These are phyloP conservation scores for Eucalyptus tenuipes DNA, from an alignment of 345 rosid species.

Conservation along the genomic window DNA sequence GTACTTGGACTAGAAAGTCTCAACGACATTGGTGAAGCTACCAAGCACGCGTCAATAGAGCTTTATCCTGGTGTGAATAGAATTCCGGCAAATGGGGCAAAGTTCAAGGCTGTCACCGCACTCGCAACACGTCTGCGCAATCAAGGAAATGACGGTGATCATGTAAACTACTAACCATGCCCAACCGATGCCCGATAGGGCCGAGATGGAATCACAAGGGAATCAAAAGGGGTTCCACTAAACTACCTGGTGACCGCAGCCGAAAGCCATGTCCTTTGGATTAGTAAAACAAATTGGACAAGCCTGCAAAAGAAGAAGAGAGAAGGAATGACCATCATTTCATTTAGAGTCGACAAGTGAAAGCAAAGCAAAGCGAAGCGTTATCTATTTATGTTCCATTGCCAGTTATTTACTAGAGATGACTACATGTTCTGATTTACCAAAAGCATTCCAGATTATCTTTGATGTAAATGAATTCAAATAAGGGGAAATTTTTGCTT, in stretches of 20 bases:
- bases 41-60: conserved; percentile 4
- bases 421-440: not conserved
- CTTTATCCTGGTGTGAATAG: conserved; percentile 24
- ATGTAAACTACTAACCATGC: not conserved
- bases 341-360: not conserved
- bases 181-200: not conserved
- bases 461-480: not conserved
- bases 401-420: not conserved
- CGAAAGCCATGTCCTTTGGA: conserved; percentile 40
- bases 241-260: conserved; percentile 44
- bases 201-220: not conserved
- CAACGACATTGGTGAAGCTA: not conserved
- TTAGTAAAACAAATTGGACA: conserved; percentile 34
- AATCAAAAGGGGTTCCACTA: not conserved
- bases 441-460: not conserved
- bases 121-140: conserved; percentile 20
- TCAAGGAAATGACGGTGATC: not conserved
- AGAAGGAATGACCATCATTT: not conserved
- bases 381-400: not conserved
- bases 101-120: conserved; percentile 26
- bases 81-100: conserved; percentile 38
- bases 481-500: not conserved
- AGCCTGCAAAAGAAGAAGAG: conserved; percentile 1
- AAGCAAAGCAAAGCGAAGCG: not conserved
- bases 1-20: not conserved